Base-by-base conservation (phyloP, 805 yeast species). In the Ogataea zsoltii region DNA sequence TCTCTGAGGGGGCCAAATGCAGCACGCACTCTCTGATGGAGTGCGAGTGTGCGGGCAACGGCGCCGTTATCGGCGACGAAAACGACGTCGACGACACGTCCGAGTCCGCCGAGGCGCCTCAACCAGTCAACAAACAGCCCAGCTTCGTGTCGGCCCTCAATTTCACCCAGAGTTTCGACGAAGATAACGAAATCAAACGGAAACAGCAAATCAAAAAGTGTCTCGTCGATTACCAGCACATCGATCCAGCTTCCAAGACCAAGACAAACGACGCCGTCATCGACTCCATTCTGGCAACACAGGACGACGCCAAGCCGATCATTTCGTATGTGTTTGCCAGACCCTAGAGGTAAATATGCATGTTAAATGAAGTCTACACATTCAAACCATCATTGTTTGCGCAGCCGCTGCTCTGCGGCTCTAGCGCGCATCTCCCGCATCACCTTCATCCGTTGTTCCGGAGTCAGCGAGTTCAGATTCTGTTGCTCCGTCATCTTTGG, bases 361-460 rank as follows among this genome's bases (percentile, higher is more conserved):
- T n/a, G n/a, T n/a, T n/a, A n/a, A n/a, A n/a, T n/a, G n/a, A n/a
- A n/a, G n/a, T n/a, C n/a, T n/a, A n/a, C n/a, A n/a, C n/a, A n/a
- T n/a, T n/a, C n/a, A n/a, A n/a, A n/a, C n/a, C n/a, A n/a, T 21
- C 25, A 21, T 9, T 21, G 25, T 9, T 9, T 21, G 25, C 25
- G 25, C 57, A 88, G 56, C 55, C 99, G 74, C 0, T 92, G 96
- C 63, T 94, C 98, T 0, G 96, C 97, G 0, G 99, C 99, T 44
- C 98, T 76, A 0, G 97, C 97, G 44, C 98, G 74, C 59, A 91
- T 91, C 58, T 94, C 99, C 49, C 99, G 79, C 86, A 91, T 90
- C 16, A 94, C 68, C 57, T 83, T 77, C 75, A 76, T 74, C 57
- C 80, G 76, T 53, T 91, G 97, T 19, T 82, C 88, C 1, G 83